These are phyloP conservation scores for Saccharomyces hybrid DNA, from an alignment of 1,139 yeast genomes.

Conservation along the genomic window DNA sequence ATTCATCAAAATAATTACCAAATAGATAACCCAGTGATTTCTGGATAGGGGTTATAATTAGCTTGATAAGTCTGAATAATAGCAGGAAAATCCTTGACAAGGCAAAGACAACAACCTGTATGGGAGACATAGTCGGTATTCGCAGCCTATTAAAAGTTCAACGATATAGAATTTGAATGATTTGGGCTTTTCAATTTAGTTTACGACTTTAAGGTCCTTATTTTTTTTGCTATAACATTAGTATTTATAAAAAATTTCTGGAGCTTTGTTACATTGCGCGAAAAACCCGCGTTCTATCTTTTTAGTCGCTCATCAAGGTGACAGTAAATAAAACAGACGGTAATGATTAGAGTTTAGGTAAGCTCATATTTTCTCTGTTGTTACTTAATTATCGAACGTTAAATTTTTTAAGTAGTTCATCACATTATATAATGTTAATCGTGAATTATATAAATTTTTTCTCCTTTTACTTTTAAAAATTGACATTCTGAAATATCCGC, in stretches of 20 bases:
- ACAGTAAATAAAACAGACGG: neutral
- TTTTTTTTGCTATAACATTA: neutral
- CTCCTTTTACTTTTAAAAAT: neutral
- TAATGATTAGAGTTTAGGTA: neutral
- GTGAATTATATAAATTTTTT: too few species aligned
- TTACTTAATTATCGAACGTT: neutral
- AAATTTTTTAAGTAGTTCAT: too few species aligned
- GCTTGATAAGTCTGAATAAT: slow-evolving; percentile 13
- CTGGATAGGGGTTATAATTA: slow-evolving; percentile 16
- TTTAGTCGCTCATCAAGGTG: neutral
- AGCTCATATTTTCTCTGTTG: too few species aligned
- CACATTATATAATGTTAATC: neutral
- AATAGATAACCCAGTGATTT: slow-evolving; percentile 11
- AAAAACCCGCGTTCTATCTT: neutral
- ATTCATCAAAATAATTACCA: slow-evolving; percentile 20
- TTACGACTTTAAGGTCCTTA: neutral
- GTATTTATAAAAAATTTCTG: neutral
- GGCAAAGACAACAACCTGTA: slow-evolving; percentile 9
- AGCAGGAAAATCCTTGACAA: slow-evolving; percentile 13
- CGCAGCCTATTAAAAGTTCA: neutral
- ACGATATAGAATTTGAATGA: neutral
- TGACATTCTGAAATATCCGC: neutral
- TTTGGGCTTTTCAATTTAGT: neutral
- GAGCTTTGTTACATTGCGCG: neutral
- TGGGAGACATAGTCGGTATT: slow-evolving; percentile 4